Conservation (phyloP, 257 asterid species). For the Coffea canephora region DNA sequence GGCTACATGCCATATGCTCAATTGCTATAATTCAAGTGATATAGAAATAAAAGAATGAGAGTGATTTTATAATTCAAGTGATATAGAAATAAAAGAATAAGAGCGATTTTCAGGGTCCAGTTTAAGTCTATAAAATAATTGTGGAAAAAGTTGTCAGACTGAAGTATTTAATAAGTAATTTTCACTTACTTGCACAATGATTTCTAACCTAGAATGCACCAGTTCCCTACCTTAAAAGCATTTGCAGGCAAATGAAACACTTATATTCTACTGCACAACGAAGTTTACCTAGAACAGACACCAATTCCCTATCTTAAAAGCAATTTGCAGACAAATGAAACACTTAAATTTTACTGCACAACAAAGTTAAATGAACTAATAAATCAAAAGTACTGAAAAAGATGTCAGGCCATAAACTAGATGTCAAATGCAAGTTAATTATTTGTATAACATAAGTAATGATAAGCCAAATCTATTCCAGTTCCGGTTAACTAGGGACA, state of each 20-base stretch:
- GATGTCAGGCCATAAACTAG: neutral
- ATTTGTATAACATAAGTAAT: neutral
- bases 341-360: neutral
- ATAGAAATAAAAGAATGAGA: neutral
- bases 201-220: neutral
- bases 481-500: neutral
- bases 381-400: neutral
- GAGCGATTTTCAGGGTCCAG: neutral
- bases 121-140: neutral
- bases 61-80: no score
- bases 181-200: neutral
- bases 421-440: neutral
- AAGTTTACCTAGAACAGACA: neutral
- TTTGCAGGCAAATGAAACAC: neutral
- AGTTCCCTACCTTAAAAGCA: neutral
- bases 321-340: neutral
- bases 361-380: neutral
- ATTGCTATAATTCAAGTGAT: no score
- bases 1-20: neutral
- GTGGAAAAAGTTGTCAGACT: neutral
- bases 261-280: neutral
- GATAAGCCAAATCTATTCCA: neutral
- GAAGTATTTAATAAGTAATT: neutral
- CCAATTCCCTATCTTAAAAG: neutral
- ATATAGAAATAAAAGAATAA: neutral